These are phyloP conservation scores for Dactylellina parvicollis DNA, from an alignment of 2,329 filamentous ascomycete species.

Conservation along the genomic window DNA sequence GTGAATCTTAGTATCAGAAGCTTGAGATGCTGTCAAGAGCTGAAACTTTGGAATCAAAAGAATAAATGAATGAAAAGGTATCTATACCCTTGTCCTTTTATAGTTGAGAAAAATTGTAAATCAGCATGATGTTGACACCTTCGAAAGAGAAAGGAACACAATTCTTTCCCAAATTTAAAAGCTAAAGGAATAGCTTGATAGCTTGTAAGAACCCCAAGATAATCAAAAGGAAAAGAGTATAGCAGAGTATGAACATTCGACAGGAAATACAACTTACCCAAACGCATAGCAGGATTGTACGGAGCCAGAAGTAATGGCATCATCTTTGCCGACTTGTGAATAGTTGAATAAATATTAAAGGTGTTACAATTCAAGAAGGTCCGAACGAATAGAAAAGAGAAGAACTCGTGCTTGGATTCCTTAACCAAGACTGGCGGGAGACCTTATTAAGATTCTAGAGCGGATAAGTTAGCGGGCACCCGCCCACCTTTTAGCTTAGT, in stretches of 20 bases:
- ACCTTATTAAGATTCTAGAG: slow-evolving; percentile 7
- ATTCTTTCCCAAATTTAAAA: neutral
- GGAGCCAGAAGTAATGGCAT: slow-evolving; percentile 60
- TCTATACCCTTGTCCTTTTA: slow-evolving; percentile 48
- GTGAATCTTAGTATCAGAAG: neutral
- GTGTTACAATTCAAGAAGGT: neutral
- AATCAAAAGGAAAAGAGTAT: no score
- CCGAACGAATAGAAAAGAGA: neutral
- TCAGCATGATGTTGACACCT: slow-evolving; percentile 3
- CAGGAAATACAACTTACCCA: slow-evolving; percentile 56
- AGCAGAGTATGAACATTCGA: neutral
- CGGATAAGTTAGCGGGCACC: slow-evolving; percentile 36
- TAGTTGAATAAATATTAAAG: neutral
- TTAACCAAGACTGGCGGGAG: slow-evolving; percentile 1
- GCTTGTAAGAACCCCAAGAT: neutral
- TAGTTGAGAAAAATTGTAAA: slow-evolving; percentile 4
- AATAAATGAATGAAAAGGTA: slow-evolving; percentile 6
- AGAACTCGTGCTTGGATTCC: neutral
- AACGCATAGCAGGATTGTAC: slow-evolving; percentile 61
- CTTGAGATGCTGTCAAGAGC: neutral
- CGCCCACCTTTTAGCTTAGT: slow-evolving; percentile 41
- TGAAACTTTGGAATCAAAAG: neutral
- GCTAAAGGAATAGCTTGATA: neutral
- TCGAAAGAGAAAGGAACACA: neutral
- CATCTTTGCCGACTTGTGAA: neutral